Evolutionary conservation across 139 green algal species (phyloP).

Genomic region (Micractinium conductrix): DNA sequence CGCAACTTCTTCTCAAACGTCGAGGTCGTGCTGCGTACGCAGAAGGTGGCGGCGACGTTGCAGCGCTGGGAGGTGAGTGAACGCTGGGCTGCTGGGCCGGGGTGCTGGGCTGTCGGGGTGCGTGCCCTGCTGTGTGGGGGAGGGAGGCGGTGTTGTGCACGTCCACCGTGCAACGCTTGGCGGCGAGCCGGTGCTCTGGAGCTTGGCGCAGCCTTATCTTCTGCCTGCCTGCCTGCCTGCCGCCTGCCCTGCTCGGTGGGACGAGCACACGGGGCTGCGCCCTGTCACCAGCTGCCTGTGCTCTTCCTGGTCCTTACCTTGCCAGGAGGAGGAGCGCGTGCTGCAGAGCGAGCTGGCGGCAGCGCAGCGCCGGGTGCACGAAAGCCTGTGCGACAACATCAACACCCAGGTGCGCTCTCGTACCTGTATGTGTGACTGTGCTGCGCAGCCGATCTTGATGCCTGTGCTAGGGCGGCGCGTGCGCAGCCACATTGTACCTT

Average conservation of each 20-base stretch:
- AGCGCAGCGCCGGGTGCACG: constrained; percentile 74
- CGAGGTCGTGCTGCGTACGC: constrained; percentile 74
- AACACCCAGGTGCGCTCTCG: constrained; percentile 78
- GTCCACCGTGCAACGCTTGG: too few species aligned
- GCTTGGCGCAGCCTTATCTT: too few species aligned
- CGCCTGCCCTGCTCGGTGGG: background rate
- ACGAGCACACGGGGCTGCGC: too few species aligned
- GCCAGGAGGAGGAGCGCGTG: constrained; percentile 65
- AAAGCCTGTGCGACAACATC: constrained; percentile 90
- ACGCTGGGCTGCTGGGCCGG: background rate
- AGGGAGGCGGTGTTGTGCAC: background rate
- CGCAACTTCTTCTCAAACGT: constrained; percentile 97
- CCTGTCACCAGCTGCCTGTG: too few species aligned
- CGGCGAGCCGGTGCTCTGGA: too few species aligned
- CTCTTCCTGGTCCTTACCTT: background rate
- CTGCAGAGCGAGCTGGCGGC: constrained; percentile 51
- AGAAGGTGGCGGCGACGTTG: constrained; percentile 2
- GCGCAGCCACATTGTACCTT: too few species aligned
- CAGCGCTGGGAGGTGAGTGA: constrained; percentile 45
- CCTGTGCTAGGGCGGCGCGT: background rate
- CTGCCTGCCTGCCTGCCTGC: too few species aligned
- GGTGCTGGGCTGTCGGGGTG: too few species aligned
- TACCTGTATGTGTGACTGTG: background rate
- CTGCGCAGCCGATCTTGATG: too few species aligned
- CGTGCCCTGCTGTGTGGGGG: too few species aligned